Evolutionary conservation across 768 basidiomycete genomes (phyloP).

Genomic region (Mycena vulgaris): DNA sequence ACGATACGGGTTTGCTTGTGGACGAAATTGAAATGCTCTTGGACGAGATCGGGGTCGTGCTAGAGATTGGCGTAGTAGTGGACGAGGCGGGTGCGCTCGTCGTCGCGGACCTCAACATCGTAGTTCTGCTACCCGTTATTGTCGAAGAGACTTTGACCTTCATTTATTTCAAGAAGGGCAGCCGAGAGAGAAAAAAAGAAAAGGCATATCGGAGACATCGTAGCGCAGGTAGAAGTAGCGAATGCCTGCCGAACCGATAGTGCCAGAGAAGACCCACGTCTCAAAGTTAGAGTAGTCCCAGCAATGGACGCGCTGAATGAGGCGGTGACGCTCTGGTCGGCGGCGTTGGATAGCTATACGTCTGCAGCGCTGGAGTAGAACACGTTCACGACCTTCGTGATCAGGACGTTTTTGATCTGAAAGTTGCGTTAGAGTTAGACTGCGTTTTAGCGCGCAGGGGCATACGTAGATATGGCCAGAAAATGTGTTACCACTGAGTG

Average conservation of each 20-base stretch:
- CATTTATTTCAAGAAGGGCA: not conserved
- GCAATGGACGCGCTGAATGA: constrained; percentile 14
- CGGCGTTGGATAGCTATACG: constrained; percentile 8
- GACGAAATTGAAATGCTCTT: not conserved
- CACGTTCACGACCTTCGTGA: constrained; percentile 4
- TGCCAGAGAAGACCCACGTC: constrained; percentile 22
- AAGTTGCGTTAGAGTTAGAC: not conserved
- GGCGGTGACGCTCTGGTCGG: constrained; percentile 6
- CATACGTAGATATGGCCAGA: constrained; percentile 11
- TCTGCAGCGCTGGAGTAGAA: constrained; percentile 17
- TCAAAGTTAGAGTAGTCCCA: constrained; percentile 20
- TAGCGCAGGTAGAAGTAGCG: constrained; percentile 21
- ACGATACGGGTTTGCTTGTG: not conserved
- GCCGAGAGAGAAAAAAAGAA: too few relatives aligned
- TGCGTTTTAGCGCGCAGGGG: not conserved
- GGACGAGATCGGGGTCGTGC: not conserved
- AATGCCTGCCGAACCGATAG: constrained; percentile 1
- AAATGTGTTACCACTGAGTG: constrained; percentile 1
- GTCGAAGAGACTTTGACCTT: constrained; percentile 14
- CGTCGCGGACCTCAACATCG: constrained; percentile 1
- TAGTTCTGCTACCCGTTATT: constrained; percentile 19
- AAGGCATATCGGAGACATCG: constrained; percentile 9
- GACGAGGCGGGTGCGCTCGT: not conserved
- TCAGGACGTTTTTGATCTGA: constrained; percentile 18
- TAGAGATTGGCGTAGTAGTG: not conserved